Percentiles rank a stretch among this genome's conserved stretches.
Evolutionary conservation across 345 rosid species (phyloP).

Genomic region (Streptanthus diversifolius): DNA sequence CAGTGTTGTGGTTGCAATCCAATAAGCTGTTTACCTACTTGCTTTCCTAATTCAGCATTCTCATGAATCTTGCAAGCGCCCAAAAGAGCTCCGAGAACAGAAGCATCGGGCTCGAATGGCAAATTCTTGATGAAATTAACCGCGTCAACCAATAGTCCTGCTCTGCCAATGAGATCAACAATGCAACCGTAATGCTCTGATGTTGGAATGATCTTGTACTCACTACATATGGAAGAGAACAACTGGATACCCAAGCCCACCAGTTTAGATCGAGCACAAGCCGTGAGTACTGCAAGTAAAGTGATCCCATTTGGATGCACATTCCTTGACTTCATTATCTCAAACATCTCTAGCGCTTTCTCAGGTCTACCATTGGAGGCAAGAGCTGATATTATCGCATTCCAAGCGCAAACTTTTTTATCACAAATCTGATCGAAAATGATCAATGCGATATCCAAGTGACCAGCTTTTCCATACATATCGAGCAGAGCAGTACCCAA

Average conservation of each 20-base stretch:
- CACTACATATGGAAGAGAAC: conserved; percentile 39
- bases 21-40: conserved; percentile 48
- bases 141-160: conserved; percentile 58
- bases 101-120: conserved; percentile 64
- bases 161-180: conserved; percentile 78
- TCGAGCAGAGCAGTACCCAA: conserved; percentile 60
- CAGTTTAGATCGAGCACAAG: conserved; percentile 57
- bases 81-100: conserved; percentile 62
- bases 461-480: conserved; percentile 63
- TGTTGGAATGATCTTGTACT: conserved; percentile 44
- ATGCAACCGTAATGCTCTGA: conserved; percentile 76
- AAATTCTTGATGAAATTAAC: conserved; percentile 42
- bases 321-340: conserved; percentile 42
- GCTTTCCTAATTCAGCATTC: conserved; percentile 43
- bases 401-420: conserved; percentile 56
- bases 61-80: conserved; percentile 74
- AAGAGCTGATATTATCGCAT: conserved; percentile 60
- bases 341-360: conserved; percentile 54
- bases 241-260: conserved; percentile 47
- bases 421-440: conserved; percentile 38
- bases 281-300: conserved; percentile 55
- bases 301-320: conserved; percentile 55
- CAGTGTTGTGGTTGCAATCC: conserved; percentile 47
- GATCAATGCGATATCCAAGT: conserved; percentile 32
- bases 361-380: conserved; percentile 50